Percentiles rank a stretch among this genome's conserved stretches.
Conservation (phyloP, 495 filamentous ascomycete genomes). For the Aspergillus sclerotioniger region DNA sequence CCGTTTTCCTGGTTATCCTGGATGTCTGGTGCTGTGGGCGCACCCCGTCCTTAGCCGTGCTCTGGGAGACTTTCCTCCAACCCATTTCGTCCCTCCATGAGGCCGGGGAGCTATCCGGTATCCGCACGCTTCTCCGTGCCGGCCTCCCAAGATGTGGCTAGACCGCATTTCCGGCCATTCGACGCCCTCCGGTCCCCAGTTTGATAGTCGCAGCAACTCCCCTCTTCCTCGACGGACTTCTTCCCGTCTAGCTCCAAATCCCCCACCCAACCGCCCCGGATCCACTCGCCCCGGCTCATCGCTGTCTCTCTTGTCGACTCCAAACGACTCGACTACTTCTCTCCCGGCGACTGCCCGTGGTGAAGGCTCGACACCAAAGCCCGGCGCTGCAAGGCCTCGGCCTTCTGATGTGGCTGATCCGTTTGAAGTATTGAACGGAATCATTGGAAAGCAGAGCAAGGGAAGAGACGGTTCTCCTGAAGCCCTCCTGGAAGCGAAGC, state of each 20-base stretch:
- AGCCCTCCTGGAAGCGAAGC: conserved; percentile 26
- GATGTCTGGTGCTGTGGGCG: too few relatives aligned
- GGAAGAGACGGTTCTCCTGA: conserved; percentile 15
- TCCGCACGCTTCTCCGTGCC: conserved; percentile 15
- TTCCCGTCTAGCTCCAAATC: conserved; percentile 34
- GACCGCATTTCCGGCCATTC: conserved; percentile 79
- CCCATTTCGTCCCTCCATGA: not conserved
- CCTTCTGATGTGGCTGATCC: conserved; percentile 65
- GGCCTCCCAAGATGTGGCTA: conserved; percentile 67
- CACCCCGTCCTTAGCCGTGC: not conserved
- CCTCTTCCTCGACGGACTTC: conserved; percentile 66
- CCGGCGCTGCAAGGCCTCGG: conserved; percentile 46
- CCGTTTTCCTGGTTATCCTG: too few relatives aligned
- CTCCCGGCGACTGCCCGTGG: conserved; percentile 59
- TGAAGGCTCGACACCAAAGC: conserved; percentile 66
- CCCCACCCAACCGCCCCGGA: conserved; percentile 55
- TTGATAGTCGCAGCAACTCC: conserved; percentile 64
- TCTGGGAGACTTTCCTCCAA: not conserved
- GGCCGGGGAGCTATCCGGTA: conserved; percentile 12
- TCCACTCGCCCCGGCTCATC: conserved; percentile 62
- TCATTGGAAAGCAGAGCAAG: conserved; percentile 58
- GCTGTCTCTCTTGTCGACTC: conserved; percentile 61
- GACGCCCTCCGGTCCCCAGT: conserved; percentile 58
- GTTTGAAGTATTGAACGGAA: conserved; percentile 64
- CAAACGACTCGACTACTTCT: conserved; percentile 70